phyloP scores from a whole-genome alignment of 192 early-diverging fungal species.

The Diversispora epigaea region DNA sequence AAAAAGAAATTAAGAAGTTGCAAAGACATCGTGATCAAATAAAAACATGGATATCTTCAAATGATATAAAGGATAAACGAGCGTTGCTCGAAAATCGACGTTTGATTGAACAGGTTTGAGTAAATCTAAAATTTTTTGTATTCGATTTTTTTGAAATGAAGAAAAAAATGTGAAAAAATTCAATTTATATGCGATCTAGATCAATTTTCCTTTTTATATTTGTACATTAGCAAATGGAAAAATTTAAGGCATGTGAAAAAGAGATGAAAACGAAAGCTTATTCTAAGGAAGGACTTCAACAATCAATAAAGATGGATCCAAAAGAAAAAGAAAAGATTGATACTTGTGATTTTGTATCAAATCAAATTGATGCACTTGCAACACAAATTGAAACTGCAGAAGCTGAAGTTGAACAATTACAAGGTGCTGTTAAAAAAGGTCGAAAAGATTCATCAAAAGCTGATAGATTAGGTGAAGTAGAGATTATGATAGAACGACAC shows the following conservation, averaged over 20 bases:
- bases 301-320: conserved; percentile 83
- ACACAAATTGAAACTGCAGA: conserved; percentile 94
- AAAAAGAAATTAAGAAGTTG: conserved; percentile 99
- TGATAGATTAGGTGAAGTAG: conserved; percentile 71
- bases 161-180: not conserved
- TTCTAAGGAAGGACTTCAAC: conserved; percentile 90
- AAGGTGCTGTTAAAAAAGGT: conserved; percentile 66
- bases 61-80: conserved; percentile 97
- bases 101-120: conserved; percentile 80
- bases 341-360: conserved; percentile 79
- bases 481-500: conserved; percentile 81
- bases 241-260: conserved; percentile 96
- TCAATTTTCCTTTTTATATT: not conserved
- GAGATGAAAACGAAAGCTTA: conserved; percentile 99
- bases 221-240: conserved; percentile 87
- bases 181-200: not conserved
- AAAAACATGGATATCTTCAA: conserved; percentile 92
- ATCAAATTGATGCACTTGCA: conserved; percentile 76
- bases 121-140: not conserved
- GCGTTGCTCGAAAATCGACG: conserved; percentile 86
- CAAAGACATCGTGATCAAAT: conserved; percentile 96
- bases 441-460: conserved; percentile 76
- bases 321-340: conserved; percentile 91
- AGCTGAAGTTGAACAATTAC: conserved; percentile 79
- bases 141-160: not conserved